Evolutionary conservation across 164 flowering plant genomes (phyloP).

Genomic region (Vitis vinifera): ASM3070453v1 NC_081818.1:2325001-2325500

Average conservation of each 20-base stretch:
- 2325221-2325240: neutral
- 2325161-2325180: neutral
- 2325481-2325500: neutral
- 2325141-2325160: no score
- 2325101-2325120: no score
- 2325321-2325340: neutral
- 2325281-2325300: conserved; percentile 43
- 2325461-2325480: no score
- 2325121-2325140: no score
- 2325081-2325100: conserved; percentile 12
- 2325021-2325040: no score
- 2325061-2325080: conserved; percentile 51
- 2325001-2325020: no score
- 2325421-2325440: no score
- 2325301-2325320: conserved; percentile 32
- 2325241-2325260: conserved; percentile 36
- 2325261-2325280: conserved; percentile 58
- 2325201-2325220: no score
- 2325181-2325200: neutral
- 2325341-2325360: neutral
- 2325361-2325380: no score
- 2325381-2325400: neutral
- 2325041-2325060: neutral
- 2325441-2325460: no score
- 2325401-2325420: neutral